Base-by-base conservation (phyloP, 2,329 filamentous ascomycete genomes). In the Exophiala calicioides region DNA sequence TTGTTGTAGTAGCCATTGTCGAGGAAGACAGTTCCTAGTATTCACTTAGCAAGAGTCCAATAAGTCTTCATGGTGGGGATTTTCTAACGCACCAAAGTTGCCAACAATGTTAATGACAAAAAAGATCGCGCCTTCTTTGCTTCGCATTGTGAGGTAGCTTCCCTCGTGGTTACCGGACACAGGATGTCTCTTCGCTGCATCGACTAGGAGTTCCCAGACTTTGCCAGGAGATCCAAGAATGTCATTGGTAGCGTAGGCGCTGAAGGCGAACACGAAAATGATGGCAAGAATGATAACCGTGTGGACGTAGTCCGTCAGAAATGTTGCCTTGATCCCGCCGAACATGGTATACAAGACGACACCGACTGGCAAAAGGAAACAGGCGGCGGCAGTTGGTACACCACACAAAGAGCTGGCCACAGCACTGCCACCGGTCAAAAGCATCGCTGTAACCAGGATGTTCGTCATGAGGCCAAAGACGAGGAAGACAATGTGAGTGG, bases 1-100 rank as follows among this genome's bases (percentile, higher is more conserved):
- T 95, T 95, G 76, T 95, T 93, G 70, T 90, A 95, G 72, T 94
- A 95, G 12, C 86, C 84, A 56, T 90, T 90, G 62, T 94, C 89
- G 33, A 89, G 76, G 72, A 94, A 94, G 3, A 94, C 87, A 1
- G 86, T 90, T n/a, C 43, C 18, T 27, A 39, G 36, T 15, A 39
- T n/a, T n/a, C n/a, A n/a, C n/a, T n/a, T n/a, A n/a, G n/a, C n/a
- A n/a, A n/a, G n/a, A n/a, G n/a, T n/a, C n/a, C n/a, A n/a, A n/a
- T n/a, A n/a, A n/a, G n/a, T n/a, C n/a, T n/a, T n/a, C n/a, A n/a
- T n/a, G n/a, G n/a, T n/a, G n/a, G 21, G 24, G 16, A 15, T 5
- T 15, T 6, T 4, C 23, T 9, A 38, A 6, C 24, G 26, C 21
- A 4, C 75, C 57, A 48, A 91, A 93, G 68, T 90, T 90, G 30